phyloP scores from a whole-genome alignment of 352 stramenopile species.

The Peronosclerospora sorghi region DNA sequence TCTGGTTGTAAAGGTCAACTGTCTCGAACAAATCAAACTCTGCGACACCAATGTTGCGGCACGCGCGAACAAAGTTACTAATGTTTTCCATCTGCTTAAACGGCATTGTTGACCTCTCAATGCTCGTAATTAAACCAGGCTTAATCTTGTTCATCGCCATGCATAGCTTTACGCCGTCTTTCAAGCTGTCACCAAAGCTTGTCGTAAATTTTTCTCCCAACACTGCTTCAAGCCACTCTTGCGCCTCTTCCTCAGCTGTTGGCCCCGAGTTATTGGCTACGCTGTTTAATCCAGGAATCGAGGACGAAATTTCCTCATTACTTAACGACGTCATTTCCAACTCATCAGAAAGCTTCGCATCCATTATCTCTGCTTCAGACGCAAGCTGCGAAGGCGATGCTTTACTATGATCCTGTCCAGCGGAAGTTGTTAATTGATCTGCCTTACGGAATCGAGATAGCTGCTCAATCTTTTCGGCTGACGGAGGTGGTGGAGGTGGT shows the following conservation, averaged over 20 bases:
- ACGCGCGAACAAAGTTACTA: constrained; percentile 69
- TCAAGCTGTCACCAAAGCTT: constrained; percentile 61
- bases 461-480: constrained; percentile 58
- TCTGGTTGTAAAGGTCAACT: constrained; percentile 82
- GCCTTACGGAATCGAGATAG: constrained; percentile 43
- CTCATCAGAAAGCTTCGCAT: constrained; percentile 32
- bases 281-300: constrained; percentile 32
- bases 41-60: constrained; percentile 65
- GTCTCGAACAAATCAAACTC: constrained; percentile 88
- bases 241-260: constrained; percentile 49
- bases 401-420: constrained; percentile 17
- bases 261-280: constrained; percentile 15
- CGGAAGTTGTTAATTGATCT: constrained; percentile 17
- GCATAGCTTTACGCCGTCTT: constrained; percentile 75
- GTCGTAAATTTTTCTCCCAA: constrained; percentile 55
- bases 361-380: constrained; percentile 30
- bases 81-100: constrained; percentile 91
- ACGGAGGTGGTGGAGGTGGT: constrained; percentile 56
- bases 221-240: constrained; percentile 72
- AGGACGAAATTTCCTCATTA: constrained; percentile 20
- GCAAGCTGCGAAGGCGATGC: constrained; percentile 13
- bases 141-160: constrained; percentile 67
- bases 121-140: constrained; percentile 36
- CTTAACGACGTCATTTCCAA: constrained; percentile 28
- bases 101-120: constrained; percentile 58